Conservation (phyloP, 1,284 basidiomycete genomes). For the Rhodotorula sp. region DNA sequence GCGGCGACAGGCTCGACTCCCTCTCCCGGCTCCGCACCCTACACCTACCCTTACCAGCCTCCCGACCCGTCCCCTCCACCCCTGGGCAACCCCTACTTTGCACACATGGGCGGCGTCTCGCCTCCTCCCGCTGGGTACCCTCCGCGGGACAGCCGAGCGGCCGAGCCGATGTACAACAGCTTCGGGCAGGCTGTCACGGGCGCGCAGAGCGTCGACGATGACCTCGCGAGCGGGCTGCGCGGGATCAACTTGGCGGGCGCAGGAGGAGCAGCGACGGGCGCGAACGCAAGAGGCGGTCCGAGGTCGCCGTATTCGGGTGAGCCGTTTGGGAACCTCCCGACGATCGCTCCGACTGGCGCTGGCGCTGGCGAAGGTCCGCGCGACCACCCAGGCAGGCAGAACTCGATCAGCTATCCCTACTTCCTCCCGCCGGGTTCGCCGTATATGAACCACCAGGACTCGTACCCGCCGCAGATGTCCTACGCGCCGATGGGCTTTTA, state of each 20-base stretch:
- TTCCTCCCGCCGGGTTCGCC: slow-evolving; percentile 20
- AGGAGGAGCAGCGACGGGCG: background rate
- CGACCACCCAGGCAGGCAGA: slow-evolving; percentile 18
- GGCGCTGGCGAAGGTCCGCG: background rate
- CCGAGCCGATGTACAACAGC: slow-evolving; percentile 6
- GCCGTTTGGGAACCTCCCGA: slow-evolving; percentile 3
- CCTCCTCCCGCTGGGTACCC: slow-evolving; percentile 1
- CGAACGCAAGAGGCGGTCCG: background rate
- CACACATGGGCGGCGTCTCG: slow-evolving; percentile 10
- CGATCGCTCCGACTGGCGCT: background rate
- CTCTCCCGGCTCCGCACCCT: slow-evolving; percentile 14
- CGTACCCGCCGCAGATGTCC: slow-evolving; percentile 18
- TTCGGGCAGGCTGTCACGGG: slow-evolving; percentile 4
- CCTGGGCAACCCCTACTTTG: slow-evolving; percentile 29
- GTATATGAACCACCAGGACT: slow-evolving; percentile 21
- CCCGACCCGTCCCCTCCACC: slow-evolving; percentile 26
- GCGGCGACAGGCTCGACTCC: background rate
- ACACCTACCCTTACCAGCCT: slow-evolving; percentile 23
- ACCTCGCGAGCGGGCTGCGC: slow-evolving; percentile 29
- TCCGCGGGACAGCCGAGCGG: slow-evolving; percentile 4
- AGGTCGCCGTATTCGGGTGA: slow-evolving; percentile 14
- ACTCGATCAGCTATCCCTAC: slow-evolving; percentile 12
- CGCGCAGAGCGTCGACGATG: slow-evolving; percentile 25
- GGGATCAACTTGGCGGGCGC: slow-evolving; percentile 16
- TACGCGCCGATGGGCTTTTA: slow-evolving; percentile 6